Conservation (phyloP, 2,329 filamentous ascomycete genomes). For the Monilinia polystroma region DNA sequence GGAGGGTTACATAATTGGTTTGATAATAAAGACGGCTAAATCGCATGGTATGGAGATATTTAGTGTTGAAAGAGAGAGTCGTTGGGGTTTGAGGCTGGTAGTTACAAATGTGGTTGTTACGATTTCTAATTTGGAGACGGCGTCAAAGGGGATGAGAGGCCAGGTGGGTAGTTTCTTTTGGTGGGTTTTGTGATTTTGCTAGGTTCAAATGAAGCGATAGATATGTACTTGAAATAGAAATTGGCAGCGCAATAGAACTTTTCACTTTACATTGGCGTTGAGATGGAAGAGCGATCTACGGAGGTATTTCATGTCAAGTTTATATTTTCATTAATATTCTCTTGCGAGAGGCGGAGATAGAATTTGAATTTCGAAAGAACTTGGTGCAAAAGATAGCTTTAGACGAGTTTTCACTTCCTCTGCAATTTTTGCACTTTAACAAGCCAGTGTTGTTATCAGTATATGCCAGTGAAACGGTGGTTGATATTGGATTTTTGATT, state of each 20-base stretch:
- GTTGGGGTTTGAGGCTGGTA: slow-evolving; percentile 49
- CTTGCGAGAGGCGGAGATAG: not conserved
- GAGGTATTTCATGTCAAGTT: slow-evolving; percentile 41
- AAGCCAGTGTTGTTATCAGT: slow-evolving; percentile 47
- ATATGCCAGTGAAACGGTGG: too few relatives aligned
- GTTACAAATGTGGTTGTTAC: slow-evolving; percentile 47
- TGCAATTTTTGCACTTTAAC: slow-evolving; percentile 35
- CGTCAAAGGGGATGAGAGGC: slow-evolving; percentile 45
- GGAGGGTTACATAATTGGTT: slow-evolving; percentile 32
- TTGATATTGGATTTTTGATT: too few relatives aligned
- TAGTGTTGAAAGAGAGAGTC: slow-evolving; percentile 48
- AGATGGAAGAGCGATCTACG: slow-evolving; percentile 47
- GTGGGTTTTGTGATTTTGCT: slow-evolving; percentile 42
- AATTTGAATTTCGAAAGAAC: slow-evolving; percentile 17
- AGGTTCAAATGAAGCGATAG: slow-evolving; percentile 32
- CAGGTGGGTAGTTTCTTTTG: slow-evolving; percentile 42
- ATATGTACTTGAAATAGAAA: rapidly evolving
- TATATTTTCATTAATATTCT: not conserved
- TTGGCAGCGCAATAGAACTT: not conserved
- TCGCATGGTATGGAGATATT: slow-evolving; percentile 42
- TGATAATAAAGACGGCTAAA: slow-evolving; percentile 48
- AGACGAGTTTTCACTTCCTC: slow-evolving; percentile 33
- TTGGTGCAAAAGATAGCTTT: slow-evolving; percentile 24
- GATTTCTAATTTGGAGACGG: slow-evolving; percentile 47
- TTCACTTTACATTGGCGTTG: slow-evolving; percentile 44